Conservation (phyloP, 768 basidiomycete genomes). For the Sarcodon aspratus region DNA sequence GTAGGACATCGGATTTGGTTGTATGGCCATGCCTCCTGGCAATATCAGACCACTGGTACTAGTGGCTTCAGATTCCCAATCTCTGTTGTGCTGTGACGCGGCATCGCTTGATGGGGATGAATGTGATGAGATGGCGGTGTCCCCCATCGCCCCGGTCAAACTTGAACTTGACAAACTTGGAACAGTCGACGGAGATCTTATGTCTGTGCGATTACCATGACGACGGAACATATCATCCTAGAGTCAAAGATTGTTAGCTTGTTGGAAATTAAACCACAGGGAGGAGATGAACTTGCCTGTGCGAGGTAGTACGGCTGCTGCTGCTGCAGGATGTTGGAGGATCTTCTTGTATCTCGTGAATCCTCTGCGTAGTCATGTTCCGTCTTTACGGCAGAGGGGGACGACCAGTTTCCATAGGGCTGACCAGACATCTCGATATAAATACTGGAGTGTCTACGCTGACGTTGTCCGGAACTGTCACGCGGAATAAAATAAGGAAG, state of each 20-base stretch:
- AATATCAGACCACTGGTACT: conserved; percentile 1
- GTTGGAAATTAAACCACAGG: conserved; percentile 6
- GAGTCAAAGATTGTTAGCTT: conserved; percentile 22
- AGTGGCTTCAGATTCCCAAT: conserved; percentile 11
- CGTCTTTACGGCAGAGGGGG: conserved; percentile 5
- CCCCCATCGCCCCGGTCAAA: conserved; percentile 56
- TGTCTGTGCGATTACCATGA: conserved; percentile 6
- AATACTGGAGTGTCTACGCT: background rate
- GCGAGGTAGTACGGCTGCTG: conserved; percentile 2
- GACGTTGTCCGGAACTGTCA: background rate
- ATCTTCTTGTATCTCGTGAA: conserved; percentile 3
- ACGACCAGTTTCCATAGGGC: conserved; percentile 10
- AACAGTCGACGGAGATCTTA: conserved; percentile 2
- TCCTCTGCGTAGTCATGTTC: conserved; percentile 6
- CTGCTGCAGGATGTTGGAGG: conserved; percentile 3
- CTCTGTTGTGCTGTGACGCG: conserved; percentile 14
- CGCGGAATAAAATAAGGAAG: conserved; percentile 1
- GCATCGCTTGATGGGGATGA: conserved; percentile 14
- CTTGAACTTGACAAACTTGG: conserved; percentile 35
- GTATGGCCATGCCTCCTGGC: conserved; percentile 1
- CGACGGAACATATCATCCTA: background rate
- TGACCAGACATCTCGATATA: conserved; percentile 8
- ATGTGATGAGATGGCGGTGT: conserved; percentile 21
- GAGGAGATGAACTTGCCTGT: conserved; percentile 3
- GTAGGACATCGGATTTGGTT: conserved; percentile 8